Conservation (phyloP, 768 basidiomycete species). For the Trametes maxima region DNA sequence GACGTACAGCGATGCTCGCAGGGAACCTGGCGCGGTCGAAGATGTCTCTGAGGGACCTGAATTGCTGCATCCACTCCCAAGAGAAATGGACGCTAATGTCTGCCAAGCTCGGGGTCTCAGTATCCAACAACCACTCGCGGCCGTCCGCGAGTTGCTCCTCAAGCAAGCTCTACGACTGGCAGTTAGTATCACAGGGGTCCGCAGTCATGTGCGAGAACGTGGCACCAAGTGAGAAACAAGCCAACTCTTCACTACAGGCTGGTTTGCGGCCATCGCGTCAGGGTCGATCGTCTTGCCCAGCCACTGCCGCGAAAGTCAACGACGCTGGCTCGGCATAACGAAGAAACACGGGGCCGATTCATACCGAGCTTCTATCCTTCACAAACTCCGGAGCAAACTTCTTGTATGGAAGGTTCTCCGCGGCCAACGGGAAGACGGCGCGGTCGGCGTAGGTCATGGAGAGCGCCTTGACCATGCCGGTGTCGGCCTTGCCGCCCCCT, state of each 20-base stretch:
- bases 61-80: slow-evolving; percentile 44
- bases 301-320: slow-evolving; percentile 14
- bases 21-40: slow-evolving; percentile 45
- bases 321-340: not conserved
- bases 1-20: slow-evolving; percentile 42
- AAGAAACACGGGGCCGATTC: slow-evolving; percentile 19
- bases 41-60: slow-evolving; percentile 36
- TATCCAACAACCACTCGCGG: slow-evolving; percentile 60
- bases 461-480: slow-evolving; percentile 51
- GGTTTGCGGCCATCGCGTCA: slow-evolving; percentile 32
- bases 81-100: slow-evolving; percentile 57
- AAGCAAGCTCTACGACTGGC: slow-evolving; percentile 33
- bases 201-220: not conserved
- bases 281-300: slow-evolving; percentile 20
- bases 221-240: slow-evolving; percentile 53
- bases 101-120: slow-evolving; percentile 50
- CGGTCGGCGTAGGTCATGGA: slow-evolving; percentile 49
- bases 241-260: slow-evolving; percentile 38
- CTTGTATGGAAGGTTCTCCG: slow-evolving; percentile 49
- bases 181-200: not conserved
- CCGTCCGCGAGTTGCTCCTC: slow-evolving; percentile 52
- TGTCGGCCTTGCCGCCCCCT: slow-evolving; percentile 37
- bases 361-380: slow-evolving; percentile 50
- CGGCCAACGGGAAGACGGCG: slow-evolving; percentile 44
- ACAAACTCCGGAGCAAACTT: slow-evolving; percentile 48